Base-by-base conservation (phyloP, 1,284 basidiomycete species). In the Coniophora puteana region DNA sequence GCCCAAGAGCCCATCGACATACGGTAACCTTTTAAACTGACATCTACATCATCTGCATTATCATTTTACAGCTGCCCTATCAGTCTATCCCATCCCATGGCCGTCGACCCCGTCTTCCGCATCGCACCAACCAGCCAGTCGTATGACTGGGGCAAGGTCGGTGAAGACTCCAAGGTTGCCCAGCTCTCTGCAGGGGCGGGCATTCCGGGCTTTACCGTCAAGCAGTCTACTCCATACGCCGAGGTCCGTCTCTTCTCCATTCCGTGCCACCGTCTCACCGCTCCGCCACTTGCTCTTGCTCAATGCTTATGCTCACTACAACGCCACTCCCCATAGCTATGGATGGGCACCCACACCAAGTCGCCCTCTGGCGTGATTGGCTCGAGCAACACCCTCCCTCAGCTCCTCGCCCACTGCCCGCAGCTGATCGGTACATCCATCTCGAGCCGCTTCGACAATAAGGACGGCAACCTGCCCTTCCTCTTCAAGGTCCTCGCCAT, bases 281-380 rank as follows among this genome's bases (percentile, higher is more conserved):
- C n/a, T n/a, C n/a, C n/a, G n/a, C n/a, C n/a, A n/a, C n/a, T 21
- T 17, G 22, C 35, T 40, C 36, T 28, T 32, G 61, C 66, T 49
- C 33, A 36, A 25, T 23, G 18, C 12, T 41, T 29, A 16, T 38
- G 22, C 27, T 25, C 8, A 17, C 14, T n/a, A n/a, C 7, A 22
- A n/a, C 50, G 36, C n/a, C 13, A 45, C 33, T 27, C 32, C 27
- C 23, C 38, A 38, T 54, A 95, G 91, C 69, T 96, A 32, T 99
- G 96, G 96, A 99, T 99, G 95, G 96, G 96, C 13, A 98, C 96
- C 0, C 96, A 99, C 58, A 78, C 90, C 1, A 89, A 78, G 18
- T 80, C 92, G 8, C 95, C 95, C 0, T 93, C 93, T 3, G 76
- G 69, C 34, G 65, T 89, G 18, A 48, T 68, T 10, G 66, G 66